Conservation (phyloP, 768 basidiomycete species). For the Epithele typhae region DNA sequence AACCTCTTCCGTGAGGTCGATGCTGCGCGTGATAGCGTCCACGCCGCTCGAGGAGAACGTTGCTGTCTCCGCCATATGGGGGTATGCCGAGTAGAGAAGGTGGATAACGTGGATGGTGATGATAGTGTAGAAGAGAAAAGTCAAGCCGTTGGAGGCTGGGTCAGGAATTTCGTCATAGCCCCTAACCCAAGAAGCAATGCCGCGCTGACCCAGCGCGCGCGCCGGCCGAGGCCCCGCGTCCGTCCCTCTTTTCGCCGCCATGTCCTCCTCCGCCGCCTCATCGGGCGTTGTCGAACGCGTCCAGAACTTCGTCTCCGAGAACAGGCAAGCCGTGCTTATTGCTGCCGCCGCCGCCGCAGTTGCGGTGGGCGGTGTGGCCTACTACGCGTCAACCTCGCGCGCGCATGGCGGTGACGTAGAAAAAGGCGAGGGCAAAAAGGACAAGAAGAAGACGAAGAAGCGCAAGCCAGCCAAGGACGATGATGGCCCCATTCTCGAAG, state of each 20-base stretch:
- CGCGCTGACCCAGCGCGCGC: slow-evolving; percentile 1
- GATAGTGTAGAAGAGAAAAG: no score
- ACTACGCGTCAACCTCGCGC: slow-evolving; percentile 62
- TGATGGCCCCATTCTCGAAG: slow-evolving; percentile 80
- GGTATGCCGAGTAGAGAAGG: no score
- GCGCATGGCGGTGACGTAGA: slow-evolving; percentile 33
- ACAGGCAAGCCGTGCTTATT: slow-evolving; percentile 72
- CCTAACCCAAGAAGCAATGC: slow-evolving; percentile 9
- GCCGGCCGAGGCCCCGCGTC: slow-evolving; percentile 5
- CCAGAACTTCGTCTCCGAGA: slow-evolving; percentile 65
- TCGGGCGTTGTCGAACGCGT: slow-evolving; percentile 53
- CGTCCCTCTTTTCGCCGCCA: slow-evolving; percentile 16
- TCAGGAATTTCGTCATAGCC: slow-evolving; percentile 6
- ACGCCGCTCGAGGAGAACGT: slow-evolving; percentile 56
- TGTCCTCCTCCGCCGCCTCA: slow-evolving; percentile 28
- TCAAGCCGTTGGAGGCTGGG: no score
- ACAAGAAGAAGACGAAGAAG: slow-evolving; percentile 53
- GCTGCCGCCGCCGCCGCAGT: slow-evolving; percentile 67
- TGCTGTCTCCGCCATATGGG: slow-evolving; percentile 19
- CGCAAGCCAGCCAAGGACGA: slow-evolving; percentile 51
- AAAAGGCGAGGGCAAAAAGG: slow-evolving; percentile 44
- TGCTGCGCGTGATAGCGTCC: slow-evolving; percentile 55
- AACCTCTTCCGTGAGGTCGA: slow-evolving; percentile 40
- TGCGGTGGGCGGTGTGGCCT: slow-evolving; percentile 72
- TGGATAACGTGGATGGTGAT: no score